phyloP scores from a whole-genome alignment of 257 asterid species.

The Jaltomata sinuosa region DNA sequence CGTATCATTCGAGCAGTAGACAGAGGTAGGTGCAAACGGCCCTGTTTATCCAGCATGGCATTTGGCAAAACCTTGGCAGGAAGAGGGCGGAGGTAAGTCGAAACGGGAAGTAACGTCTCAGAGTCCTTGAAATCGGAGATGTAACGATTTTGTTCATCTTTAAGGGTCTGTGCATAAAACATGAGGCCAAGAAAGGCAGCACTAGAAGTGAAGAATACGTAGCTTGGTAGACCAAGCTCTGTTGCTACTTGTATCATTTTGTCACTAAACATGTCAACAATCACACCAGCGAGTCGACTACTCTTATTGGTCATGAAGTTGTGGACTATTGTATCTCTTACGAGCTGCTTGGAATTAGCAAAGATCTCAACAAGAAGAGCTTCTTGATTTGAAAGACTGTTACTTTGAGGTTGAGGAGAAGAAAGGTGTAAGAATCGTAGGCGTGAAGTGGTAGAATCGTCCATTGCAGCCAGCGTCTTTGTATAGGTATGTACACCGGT shows the following conservation, averaged over 20 bases:
- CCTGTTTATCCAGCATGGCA: not conserved
- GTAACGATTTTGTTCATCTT: conserved; percentile 2
- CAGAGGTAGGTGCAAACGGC: not conserved
- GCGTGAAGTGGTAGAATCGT: conserved; percentile 2
- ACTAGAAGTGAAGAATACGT: conserved; percentile 27
- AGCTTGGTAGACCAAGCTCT: conserved; percentile 27
- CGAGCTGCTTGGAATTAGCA: not conserved
- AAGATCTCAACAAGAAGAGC: not conserved
- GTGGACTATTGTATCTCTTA: not conserved
- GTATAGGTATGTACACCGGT: not conserved
- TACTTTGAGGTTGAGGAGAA: not conserved
- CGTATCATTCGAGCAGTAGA: not conserved
- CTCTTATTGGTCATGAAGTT: not conserved
- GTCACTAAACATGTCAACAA: conserved; percentile 33
- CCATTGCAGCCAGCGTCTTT: not conserved
- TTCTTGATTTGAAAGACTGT: not conserved
- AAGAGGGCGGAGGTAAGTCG: conserved; percentile 15
- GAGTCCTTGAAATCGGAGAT: not conserved
- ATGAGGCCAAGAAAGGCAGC: conserved; percentile 20
- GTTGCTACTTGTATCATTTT: conserved; percentile 26
- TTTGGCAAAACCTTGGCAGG: conserved; percentile 20
- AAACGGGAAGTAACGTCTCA: not conserved
- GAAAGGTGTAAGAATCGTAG: conserved; percentile 10
- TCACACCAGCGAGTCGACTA: conserved; percentile 13
- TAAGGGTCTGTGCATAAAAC: not conserved